A percentile compares a stretch with the other conserved stretches of the same genome.
Conservation (phyloP, 129 eudicot species). For the Artemisia tridentata region DNA sequence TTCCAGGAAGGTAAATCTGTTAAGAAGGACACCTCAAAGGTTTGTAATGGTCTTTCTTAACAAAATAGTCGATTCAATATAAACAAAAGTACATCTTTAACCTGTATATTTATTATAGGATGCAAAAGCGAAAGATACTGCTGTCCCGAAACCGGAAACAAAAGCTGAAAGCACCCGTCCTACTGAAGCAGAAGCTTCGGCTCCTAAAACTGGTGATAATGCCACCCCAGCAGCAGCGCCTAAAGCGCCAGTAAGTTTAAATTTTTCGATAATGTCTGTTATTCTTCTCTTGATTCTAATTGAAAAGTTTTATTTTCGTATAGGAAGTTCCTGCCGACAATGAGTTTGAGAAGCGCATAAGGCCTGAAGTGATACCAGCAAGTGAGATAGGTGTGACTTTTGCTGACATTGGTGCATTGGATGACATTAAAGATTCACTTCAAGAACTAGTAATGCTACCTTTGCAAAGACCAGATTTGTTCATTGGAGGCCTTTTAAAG, state of each 20-base stretch:
- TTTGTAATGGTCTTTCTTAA: constrained; percentile 21
- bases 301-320: background rate
- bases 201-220: constrained; percentile 43
- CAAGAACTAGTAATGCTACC: constrained; percentile 95
- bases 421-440: constrained; percentile 82
- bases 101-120: constrained; percentile 28
- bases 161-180: constrained; percentile 45
- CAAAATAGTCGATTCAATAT: too few species aligned
- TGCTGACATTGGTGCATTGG: constrained; percentile 85
- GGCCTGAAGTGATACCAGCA: constrained; percentile 96
- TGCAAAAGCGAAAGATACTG: constrained; percentile 32
- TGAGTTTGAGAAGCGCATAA: constrained; percentile 86
- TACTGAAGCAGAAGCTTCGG: constrained; percentile 34
- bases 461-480: constrained; percentile 76
- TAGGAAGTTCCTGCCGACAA: constrained; percentile 86
- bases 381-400: constrained; percentile 84
- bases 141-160: constrained; percentile 40
- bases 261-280: background rate
- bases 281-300: too few species aligned
- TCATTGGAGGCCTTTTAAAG: constrained; percentile 82
- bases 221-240: constrained; percentile 43
- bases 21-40: constrained; percentile 61
- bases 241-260: constrained; percentile 67
- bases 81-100: too few species aligned
- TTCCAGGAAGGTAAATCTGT: constrained; percentile 81